These are phyloP conservation scores for Fusarium algeriense DNA, from an alignment of 2,329 filamentous ascomycete genomes.

Conservation along the genomic window DNA sequence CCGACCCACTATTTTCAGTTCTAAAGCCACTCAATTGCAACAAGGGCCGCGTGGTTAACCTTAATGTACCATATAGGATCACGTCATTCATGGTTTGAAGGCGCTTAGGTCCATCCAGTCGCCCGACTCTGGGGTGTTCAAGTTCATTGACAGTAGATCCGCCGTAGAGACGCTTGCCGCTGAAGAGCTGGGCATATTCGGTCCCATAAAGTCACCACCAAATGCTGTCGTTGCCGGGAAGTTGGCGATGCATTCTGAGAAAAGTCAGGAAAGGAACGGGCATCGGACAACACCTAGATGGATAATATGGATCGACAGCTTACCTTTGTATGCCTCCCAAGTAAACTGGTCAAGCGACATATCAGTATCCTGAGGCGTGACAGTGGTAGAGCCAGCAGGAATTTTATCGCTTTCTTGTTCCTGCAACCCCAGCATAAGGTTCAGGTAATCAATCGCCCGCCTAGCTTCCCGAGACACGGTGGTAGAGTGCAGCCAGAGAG, in stretches of 20 bases:
- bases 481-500: background rate
- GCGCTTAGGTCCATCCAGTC: background rate
- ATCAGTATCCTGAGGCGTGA: background rate
- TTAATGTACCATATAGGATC: no score
- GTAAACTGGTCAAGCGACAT: background rate
- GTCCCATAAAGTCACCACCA: fast-evolving
- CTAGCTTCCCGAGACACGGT: background rate
- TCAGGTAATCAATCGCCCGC: background rate
- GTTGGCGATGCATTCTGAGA: background rate
- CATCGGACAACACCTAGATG: background rate
- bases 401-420: background rate
- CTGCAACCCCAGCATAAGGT: background rate
- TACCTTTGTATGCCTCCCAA: background rate
- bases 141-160: background rate
- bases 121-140: background rate
- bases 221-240: background rate
- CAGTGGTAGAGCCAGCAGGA: background rate
- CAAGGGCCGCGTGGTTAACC: no score
- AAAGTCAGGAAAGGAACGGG: background rate
- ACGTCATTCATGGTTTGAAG: background rate
- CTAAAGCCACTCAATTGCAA: no score
- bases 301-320: background rate
- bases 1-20: no score
- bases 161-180: fast-evolving
- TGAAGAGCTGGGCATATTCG: fast-evolving